Conservation (phyloP, 257 asterid species). For the Przewalskia tangutica region DNA sequence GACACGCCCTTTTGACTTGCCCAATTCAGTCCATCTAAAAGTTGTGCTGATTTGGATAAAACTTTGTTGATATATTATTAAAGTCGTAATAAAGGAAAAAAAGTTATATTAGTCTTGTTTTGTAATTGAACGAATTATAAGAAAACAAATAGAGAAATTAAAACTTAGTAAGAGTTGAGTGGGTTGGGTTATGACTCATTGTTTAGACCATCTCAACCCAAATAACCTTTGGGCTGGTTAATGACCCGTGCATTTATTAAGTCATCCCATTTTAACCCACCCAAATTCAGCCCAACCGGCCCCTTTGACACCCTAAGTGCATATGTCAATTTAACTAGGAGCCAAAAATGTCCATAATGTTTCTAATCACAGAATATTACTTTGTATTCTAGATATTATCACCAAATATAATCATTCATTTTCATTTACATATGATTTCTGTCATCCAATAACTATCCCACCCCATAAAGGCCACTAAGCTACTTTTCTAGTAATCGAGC, state of each 20-base stretch:
- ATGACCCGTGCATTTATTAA: background rate
- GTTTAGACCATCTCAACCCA: background rate
- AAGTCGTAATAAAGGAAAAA: too few relatives aligned
- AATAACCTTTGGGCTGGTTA: background rate
- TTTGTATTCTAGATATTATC: background rate
- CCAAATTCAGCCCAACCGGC: background rate
- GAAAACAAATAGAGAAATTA: background rate
- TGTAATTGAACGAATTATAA: background rate
- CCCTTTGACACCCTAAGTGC: background rate
- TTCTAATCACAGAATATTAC: background rate
- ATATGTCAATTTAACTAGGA: conserved; percentile 3
- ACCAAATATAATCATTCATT: background rate
- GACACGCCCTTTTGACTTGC: background rate
- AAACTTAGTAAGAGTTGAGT: background rate
- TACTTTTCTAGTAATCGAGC: background rate
- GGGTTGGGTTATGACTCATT: background rate
- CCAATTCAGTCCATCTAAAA: background rate
- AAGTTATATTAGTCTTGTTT: background rate
- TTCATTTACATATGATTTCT: background rate
- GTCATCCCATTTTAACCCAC: background rate
- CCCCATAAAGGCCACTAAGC: background rate
- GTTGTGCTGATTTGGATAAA: background rate
- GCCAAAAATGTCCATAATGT: conserved; percentile 1
- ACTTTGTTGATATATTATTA: too few relatives aligned
- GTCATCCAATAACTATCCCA: background rate